Base-by-base conservation (phyloP, 2,329 filamentous ascomycete genomes). In the Pleurostoma richardsiae region DNA sequence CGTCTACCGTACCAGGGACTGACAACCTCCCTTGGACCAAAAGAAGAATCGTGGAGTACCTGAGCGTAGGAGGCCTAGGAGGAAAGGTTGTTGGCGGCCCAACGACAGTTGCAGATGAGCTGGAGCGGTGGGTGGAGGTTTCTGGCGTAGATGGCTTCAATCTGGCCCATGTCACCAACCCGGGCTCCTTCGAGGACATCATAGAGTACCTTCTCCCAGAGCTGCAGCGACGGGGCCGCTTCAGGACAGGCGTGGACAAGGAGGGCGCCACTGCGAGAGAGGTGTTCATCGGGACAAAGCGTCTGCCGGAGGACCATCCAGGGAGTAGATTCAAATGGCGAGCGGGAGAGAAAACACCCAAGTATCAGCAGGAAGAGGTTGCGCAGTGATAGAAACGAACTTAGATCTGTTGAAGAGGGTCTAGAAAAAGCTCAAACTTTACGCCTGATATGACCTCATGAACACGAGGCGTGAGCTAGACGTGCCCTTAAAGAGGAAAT, bases 151-250 rank as follows among this genome's bases (percentile, higher is more conserved):
- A 53, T 8, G 53, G 51, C 1, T 53, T 53, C 44, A 54, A 53
- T 38, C 30, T 54, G 39, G 48, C 42, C 29, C 47, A 52, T 29
- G 47, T 46, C 36, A 40, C 42, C 10, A 52, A 49, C 2, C 48
- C 47, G 26, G 49, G 47, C 10, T 43, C 47, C 4, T 49, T 45
- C 27, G 43, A 49, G 27, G 49, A 53, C 40, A 43, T 49, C 39
- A 36, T 50, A 40, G 45, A 46, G 40, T 44, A 47, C 19, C 46
- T 56, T 11, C 57, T 66, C 46, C 60, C 55, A 2, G 55, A 54
- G 38, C 47, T 57, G 6, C 40, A 43, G 36, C 40, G 40, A 30
- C 50, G 55, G 11, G 55, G 55, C 4, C 50, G 33, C 8, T 36
- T 36, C n/a, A 36, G 33, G n/a, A 36, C 33, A 8, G n/a, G 8